phyloP scores from a whole-genome alignment of 1,284 basidiomycete species.

The Ceratobasidium sp. region DNA sequence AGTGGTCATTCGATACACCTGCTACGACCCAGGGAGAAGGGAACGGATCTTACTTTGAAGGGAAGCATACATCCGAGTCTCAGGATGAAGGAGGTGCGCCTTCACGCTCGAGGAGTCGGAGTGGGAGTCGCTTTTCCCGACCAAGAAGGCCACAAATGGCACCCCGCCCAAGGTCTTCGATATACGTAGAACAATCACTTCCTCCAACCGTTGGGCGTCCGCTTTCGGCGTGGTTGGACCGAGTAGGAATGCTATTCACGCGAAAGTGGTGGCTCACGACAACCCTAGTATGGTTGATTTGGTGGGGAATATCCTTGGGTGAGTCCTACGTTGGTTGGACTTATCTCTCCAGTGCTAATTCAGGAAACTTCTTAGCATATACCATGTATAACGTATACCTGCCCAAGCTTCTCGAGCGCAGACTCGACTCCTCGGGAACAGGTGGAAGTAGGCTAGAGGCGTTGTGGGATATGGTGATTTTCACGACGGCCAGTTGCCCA shows the following conservation, averaged over 20 bases:
- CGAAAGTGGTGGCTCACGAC: conserved; percentile 87
- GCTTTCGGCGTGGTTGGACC: conserved; percentile 70
- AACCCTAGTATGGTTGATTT: conserved; percentile 82
- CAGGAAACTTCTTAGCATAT: conserved; percentile 60
- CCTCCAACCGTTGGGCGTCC: conserved; percentile 58
- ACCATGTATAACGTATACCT: conserved; percentile 98
- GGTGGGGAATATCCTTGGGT: conserved; percentile 85
- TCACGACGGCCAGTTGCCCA: conserved; percentile 84
- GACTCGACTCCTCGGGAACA: conserved; percentile 46
- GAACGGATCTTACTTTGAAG: conserved; percentile 13
- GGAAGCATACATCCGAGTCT: neutral
- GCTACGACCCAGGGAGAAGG: conserved; percentile 7
- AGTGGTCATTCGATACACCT: conserved; percentile 31
- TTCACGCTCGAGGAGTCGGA: conserved; percentile 9
- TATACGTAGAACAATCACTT: conserved; percentile 55
- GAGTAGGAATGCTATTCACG: conserved; percentile 77
- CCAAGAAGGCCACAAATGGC: conserved; percentile 2
- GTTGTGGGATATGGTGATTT: conserved; percentile 83
- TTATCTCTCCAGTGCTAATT: neutral
- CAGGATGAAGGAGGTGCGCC: conserved; percentile 3
- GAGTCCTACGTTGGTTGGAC: conserved; percentile 46
- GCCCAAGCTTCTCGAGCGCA: conserved; percentile 84
- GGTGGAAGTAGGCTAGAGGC: conserved; percentile 60
- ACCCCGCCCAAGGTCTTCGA: conserved; percentile 48
- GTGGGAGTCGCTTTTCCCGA: neutral